Evolutionary conservation across 805 yeast genomes (phyloP), one percentile per base, ranked within the genome.

Genomic region (Saccharomycopsis sp.): DNA sequence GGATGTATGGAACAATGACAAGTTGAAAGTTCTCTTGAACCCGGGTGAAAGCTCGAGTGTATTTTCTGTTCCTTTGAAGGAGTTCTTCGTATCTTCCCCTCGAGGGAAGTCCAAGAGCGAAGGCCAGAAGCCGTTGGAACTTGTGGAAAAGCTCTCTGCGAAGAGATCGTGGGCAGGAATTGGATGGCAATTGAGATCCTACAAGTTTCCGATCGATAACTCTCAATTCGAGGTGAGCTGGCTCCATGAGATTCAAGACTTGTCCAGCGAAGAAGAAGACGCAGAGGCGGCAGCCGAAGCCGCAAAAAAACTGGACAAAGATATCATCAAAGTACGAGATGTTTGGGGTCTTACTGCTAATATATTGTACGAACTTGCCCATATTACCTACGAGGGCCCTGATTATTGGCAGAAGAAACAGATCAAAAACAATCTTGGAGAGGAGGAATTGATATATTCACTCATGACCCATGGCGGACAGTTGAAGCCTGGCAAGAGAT

Each of bases 271-370:
- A 35, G 81, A 79, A 9, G 85, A 79, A 57, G 75, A 70, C 51
- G 57, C 59, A 20, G 64, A 62, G 35, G 67, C 65, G 47, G 57
- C 59, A 22, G 64, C 62, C 35, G 17, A 56, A 25, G 56, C 57
- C 29, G 61, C 73, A 29, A 67, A 67, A 59, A 68, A 66, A 42
- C 70, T 69, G 63, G 72, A 69, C 53, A 71, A 73, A 41, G 53
- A 2, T 64, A 59, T 60, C 7, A 47, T 72, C 51, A 75, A 78
- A 57, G 78, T 84, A 44, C 82, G 87, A 66, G 87, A 86, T 66
- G 84, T 88, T 2, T 87, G 94, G 96, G 96, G 96, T 0, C 71
- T 87, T 42, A 87, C 94, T 0, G 93, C 92, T 1, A 86, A 86
- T 66, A 87, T 87, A 8, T 67, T 87, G n/a, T 87, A 81, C 65